Percentiles rank a stretch among this genome's conserved stretches.
These are phyloP conservation scores for Pleurotus ostreatus DNA, from an alignment of 768 basidiomycete genomes.

Conservation along the genomic window DNA sequence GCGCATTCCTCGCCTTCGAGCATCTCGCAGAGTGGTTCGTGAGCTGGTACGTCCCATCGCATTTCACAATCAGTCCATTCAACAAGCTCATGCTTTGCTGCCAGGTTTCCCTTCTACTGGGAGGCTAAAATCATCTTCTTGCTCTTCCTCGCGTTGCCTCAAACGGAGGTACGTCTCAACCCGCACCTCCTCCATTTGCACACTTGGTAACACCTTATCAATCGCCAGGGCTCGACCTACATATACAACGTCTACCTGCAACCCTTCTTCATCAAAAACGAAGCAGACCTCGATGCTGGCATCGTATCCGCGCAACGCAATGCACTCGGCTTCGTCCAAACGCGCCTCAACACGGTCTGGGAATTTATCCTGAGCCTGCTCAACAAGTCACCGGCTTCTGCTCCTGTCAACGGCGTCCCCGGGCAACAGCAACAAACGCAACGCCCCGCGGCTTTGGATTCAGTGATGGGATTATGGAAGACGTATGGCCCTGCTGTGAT, in stretches of 20 bases:
- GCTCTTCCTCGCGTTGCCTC: slow-evolving; percentile 64
- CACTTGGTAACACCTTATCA: slow-evolving; percentile 8
- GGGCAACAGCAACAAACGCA: slow-evolving; percentile 18
- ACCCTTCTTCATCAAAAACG: slow-evolving; percentile 58
- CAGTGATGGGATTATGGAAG: slow-evolving; percentile 34
- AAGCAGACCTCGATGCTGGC: slow-evolving; percentile 55
- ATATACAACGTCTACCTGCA: slow-evolving; percentile 57
- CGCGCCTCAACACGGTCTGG: slow-evolving; percentile 45
- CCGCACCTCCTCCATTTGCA: neutral
- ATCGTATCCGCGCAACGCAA: slow-evolving; percentile 54
- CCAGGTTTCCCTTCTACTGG: slow-evolving; percentile 76
- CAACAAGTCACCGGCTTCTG: slow-evolving; percentile 30
- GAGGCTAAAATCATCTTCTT: slow-evolving; percentile 66
- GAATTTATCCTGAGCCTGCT: slow-evolving; percentile 39
- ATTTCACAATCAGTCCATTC: slow-evolving; percentile 11
- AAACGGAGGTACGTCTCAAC: slow-evolving; percentile 50
- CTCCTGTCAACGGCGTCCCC: slow-evolving; percentile 18
- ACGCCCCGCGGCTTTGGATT: slow-evolving; percentile 18
- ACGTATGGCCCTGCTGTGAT: slow-evolving; percentile 36
- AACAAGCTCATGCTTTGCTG: slow-evolving; percentile 7
- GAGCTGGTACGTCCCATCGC: slow-evolving; percentile 47
- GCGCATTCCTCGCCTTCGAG: slow-evolving; percentile 57
- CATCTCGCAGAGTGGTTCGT: slow-evolving; percentile 60
- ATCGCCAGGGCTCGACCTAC: slow-evolving; percentile 58
- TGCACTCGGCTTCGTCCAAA: slow-evolving; percentile 49